These are phyloP conservation scores for Rugosomyces carneus DNA, from an alignment of 1,284 basidiomycete genomes.

Conservation along the genomic window DNA sequence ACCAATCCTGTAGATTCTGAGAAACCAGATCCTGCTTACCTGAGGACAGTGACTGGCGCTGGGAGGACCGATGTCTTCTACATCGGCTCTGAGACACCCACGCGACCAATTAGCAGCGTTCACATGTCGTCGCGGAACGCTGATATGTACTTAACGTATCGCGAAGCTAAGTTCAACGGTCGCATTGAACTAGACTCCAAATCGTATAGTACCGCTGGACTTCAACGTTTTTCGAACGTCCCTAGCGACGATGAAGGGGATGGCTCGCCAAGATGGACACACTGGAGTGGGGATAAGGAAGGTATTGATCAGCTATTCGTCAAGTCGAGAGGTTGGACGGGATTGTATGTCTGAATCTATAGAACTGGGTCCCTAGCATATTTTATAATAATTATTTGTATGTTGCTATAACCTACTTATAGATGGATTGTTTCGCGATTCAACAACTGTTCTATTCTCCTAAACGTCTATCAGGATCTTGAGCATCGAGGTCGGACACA, in stretches of 20 bases:
- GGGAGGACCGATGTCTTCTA: constrained; percentile 47
- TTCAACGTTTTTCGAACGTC: constrained; percentile 15
- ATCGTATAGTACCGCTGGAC: constrained; percentile 34
- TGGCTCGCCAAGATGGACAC: constrained; percentile 30
- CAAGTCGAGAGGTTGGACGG: constrained; percentile 45
- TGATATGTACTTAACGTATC: constrained; percentile 51
- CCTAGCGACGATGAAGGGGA: constrained; percentile 16
- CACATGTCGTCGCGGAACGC: constrained; percentile 44
- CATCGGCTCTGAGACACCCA: constrained; percentile 30
- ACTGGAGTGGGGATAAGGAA: constrained; percentile 41
- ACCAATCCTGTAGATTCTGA: constrained; percentile 25
- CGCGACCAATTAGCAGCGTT: constrained; percentile 39
- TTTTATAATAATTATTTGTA: neutral
- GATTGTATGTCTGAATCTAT: constrained; percentile 41
- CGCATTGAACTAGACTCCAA: constrained; percentile 39
- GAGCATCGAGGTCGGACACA: constrained; percentile 6
- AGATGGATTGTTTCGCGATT: neutral
- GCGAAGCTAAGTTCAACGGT: constrained; percentile 44
- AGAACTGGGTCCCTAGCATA: neutral
- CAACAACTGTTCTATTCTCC: constrained; percentile 2
- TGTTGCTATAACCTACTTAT: neutral
- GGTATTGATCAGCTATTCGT: constrained; percentile 40
- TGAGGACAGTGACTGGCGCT: constrained; percentile 44
- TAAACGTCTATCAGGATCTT: constrained; percentile 13
- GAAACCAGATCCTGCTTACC: constrained; percentile 27